Evolutionary conservation across 352 stramenopile species (phyloP).

Genomic region (Phytophthora fragariaefolia): DNA sequence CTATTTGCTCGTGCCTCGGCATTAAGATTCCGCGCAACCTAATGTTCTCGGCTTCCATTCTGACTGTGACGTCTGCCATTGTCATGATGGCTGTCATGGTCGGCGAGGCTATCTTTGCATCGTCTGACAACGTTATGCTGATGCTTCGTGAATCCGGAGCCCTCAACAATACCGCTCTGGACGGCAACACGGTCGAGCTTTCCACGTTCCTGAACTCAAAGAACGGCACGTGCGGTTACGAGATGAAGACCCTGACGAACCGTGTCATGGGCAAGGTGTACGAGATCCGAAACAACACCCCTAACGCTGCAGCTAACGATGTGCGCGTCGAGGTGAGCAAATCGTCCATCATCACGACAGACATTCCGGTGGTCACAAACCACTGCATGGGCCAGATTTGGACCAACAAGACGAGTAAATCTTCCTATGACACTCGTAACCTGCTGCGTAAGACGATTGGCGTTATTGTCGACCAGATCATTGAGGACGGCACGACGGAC

Average conservation of each 20-base stretch:
- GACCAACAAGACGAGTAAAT: constrained; percentile 24
- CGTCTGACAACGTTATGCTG: constrained; percentile 28
- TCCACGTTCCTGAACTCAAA: constrained; percentile 28
- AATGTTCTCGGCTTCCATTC: constrained; percentile 22
- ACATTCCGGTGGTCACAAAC: constrained; percentile 37
- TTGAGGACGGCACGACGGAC: constrained; percentile 35
- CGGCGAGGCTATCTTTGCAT: constrained; percentile 28
- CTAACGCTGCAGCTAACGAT: constrained; percentile 24
- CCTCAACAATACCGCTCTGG: constrained; percentile 16
- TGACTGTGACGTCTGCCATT: constrained; percentile 25
- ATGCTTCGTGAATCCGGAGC: constrained; percentile 38
- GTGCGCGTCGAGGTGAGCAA: constrained; percentile 33
- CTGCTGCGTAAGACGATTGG: constrained; percentile 37
- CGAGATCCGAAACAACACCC: constrained; percentile 33
- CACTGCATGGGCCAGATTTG: constrained; percentile 45
- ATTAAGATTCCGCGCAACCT: constrained; percentile 29
- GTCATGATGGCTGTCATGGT: constrained; percentile 44
- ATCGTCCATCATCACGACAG: constrained; percentile 26
- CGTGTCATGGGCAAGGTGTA: constrained; percentile 41
- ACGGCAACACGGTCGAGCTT: constrained; percentile 10
- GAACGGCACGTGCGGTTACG: constrained; percentile 37
- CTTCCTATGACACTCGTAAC: constrained; percentile 30
- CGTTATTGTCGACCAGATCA: constrained; percentile 42
- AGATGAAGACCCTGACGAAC: constrained; percentile 39
- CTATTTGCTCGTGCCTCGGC: constrained; percentile 22